Evolutionary conservation across 768 basidiomycete genomes (phyloP).

Genomic region (Lactarius deliciosus): DNA sequence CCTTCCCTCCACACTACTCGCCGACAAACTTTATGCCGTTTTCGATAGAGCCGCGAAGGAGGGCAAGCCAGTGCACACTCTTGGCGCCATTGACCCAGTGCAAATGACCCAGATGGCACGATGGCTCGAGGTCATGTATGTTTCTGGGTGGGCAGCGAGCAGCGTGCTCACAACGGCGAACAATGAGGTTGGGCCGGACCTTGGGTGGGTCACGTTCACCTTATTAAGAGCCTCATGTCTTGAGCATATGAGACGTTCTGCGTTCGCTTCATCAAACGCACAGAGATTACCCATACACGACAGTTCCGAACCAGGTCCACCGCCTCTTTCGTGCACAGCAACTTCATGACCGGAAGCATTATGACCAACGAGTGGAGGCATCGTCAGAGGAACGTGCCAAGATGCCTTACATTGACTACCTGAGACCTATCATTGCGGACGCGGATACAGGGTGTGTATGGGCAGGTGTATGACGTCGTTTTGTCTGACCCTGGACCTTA

Average conservation of each 20-base stretch:
- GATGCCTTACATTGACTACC: slow-evolving; percentile 81
- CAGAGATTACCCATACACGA: slow-evolving; percentile 94
- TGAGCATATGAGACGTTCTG: slow-evolving; percentile 1
- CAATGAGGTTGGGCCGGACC: slow-evolving; percentile 91
- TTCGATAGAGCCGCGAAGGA: slow-evolving; percentile 62
- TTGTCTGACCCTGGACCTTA: slow-evolving; percentile 18
- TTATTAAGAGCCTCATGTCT: not conserved
- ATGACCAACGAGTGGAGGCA: slow-evolving; percentile 75
- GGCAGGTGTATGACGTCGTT: not conserved
- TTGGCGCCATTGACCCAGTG: slow-evolving; percentile 91
- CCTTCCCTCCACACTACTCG: slow-evolving; percentile 71
- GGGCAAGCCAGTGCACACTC: slow-evolving; percentile 77
- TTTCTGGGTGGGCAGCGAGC: slow-evolving; percentile 91
- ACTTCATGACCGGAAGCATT: slow-evolving; percentile 90
- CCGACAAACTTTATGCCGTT: slow-evolving; percentile 78
- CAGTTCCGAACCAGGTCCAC: slow-evolving; percentile 94
- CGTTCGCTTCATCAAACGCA: not conserved
- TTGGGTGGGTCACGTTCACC: slow-evolving; percentile 53
- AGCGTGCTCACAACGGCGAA: slow-evolving; percentile 85
- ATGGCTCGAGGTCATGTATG: slow-evolving; percentile 82
- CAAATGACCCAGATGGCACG: slow-evolving; percentile 94
- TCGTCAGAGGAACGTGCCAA: slow-evolving; percentile 62
- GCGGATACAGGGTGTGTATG: slow-evolving; percentile 84
- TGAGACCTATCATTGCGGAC: slow-evolving; percentile 92
- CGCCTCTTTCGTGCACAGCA: slow-evolving; percentile 89